Base-by-base conservation (phyloP, 208 protist species). In the Wallacemonas sp. region DNA sequence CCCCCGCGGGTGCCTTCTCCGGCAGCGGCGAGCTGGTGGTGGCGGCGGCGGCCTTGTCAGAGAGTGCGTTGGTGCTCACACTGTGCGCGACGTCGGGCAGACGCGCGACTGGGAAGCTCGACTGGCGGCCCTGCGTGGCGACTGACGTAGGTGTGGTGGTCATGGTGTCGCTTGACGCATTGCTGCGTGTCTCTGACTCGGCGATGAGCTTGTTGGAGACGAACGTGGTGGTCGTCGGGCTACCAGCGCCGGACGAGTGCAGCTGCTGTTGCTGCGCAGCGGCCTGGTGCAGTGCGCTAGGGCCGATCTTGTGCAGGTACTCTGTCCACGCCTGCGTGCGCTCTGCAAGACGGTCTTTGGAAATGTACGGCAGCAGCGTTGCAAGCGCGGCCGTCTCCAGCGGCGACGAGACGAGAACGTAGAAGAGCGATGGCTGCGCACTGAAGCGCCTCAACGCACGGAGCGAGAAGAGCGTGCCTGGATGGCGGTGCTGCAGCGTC, bases 331-430 rank as follows among this genome's bases (percentile, higher is more conserved):
- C 57, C 60, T 70, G 61, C 1, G 65, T 36, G 26, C 61, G 39
- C 54, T 73, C 63, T 27, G 39, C 23, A 34, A 88, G 64, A 29
- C 61, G 65, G 39, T 75, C 65, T 32, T 61, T 61, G 0, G 75
- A 77, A 49, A 85, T 81, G 66, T 78, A 85, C 49, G 46, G 46
- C 34, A 79, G 61, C 21, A 88, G 66, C 23, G 65, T 67, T 47
- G 76, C 77, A 5, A 88, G 55, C 30, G 81, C 74, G 2, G 78
- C 70, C 34, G 81, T 81, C 74, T 92, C 83, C 54, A 87, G 68
- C 30, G 83, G 80, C 30, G 88, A 90, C 52, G 72, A 80, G 3
- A 82, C 80, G 11, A 90, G 78, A 16, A 80, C 58, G 46, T 83
- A 75, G 63, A 86, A 91, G 27, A 83, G 56, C 24, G 56, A 70